Base-by-base conservation (phyloP, 2,329 filamentous ascomycete genomes). In the Orbilia oligospora region DNA sequence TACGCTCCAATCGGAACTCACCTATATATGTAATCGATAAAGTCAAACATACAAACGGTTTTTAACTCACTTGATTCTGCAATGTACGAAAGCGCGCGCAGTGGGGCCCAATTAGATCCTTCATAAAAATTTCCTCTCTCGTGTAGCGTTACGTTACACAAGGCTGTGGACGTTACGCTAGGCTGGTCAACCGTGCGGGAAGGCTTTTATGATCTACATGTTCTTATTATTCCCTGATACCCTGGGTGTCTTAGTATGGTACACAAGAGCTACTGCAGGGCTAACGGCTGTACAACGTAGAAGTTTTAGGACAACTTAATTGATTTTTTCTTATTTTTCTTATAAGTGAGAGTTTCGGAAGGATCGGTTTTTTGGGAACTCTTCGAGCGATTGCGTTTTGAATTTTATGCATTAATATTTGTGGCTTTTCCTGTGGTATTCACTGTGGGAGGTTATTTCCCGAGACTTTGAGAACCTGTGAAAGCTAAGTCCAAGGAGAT, bases 71-170 rank as follows among this genome's bases (percentile, higher is more conserved):
- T 6, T 6, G 6, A 30, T 3, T 30, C 2, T 41, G 5, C 16
- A 4, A 41, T 41, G 38, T 16, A 41, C n/a, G 8, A 20, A 18
- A 46, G 44, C 44, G 44, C 44, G n/a, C 44, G 44, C 44, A 46
- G 20, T 20, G 8, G n/a, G 20, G 18, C n/a, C 20, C 44, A n/a
- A 46, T 46, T 46, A n/a, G 44, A 20, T 46, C 44, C 44, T 46
- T 46, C 41, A 20, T 27, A 9, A 9, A 22, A 49, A n/a, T n/a
- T n/a, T 27, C 14, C 10, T 27, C 16, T 51, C 9, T 22, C 46
- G 48, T 16, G n/a, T 33, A 30, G 24, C 22, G 27, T 22, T 4
- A 30, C 27, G 51, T 55, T 55, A 55, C 51, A 55, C 51, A 36
- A 55, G 51, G 51, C 51, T 55, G 24, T 55, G 27, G 27, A 30